Base-by-base conservation (phyloP, 1,139 yeast species). In the Magnusiomyces fungicola region DNA sequence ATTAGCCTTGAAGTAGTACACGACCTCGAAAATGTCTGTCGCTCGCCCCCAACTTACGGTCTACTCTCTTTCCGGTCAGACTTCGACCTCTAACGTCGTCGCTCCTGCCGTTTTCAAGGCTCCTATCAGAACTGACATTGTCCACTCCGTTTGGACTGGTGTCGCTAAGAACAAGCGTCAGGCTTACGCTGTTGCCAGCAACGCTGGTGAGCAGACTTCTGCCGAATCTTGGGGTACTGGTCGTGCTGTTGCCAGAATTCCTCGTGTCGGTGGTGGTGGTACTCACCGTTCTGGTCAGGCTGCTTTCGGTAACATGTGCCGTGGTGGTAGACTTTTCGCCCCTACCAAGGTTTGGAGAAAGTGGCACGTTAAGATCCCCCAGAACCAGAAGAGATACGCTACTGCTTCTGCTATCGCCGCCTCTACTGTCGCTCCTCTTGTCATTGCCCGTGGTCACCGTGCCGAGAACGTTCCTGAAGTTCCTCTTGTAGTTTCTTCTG, bases 181-280 rank as follows among this genome's bases (percentile, higher is more conserved):
- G 81, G 97, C 98, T 75, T 92, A 92, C 84, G 97, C 98, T 72
- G 98, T 92, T 68, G 83, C 97, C 68, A 89, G 83, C 73, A 87
- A 88, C 78, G 98, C 98, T 69, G 98, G 98, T 81, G 96, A 88
- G 83, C 97, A 92, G 81, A 90, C 97, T 76, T 92, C 98, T 61
- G 98, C 98, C 73, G 97, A 89, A 79, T 92, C 98, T 60, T 92
- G 98, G 98, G 98, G 98, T 88, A 94, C 98, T 68, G 98, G 98
- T 83, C 90, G 98, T 82, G 98, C 98, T 78, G 97, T 92, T 72
- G 97, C 98, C 79, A 92, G 98, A 83, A 90, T 92, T 76, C 98
- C 98, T 81, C 90, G 98, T 84, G 97, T 92, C 73, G 96, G 96
- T 78, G 98, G 98, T 81, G 90, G 96, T 74, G 98, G 98, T 86